A percentile compares a stretch with the other conserved stretches of the same genome.
Evolutionary conservation across 192 early-diverging fungal species (phyloP).

Genomic region (Geosiphon pyriformis): DNA sequence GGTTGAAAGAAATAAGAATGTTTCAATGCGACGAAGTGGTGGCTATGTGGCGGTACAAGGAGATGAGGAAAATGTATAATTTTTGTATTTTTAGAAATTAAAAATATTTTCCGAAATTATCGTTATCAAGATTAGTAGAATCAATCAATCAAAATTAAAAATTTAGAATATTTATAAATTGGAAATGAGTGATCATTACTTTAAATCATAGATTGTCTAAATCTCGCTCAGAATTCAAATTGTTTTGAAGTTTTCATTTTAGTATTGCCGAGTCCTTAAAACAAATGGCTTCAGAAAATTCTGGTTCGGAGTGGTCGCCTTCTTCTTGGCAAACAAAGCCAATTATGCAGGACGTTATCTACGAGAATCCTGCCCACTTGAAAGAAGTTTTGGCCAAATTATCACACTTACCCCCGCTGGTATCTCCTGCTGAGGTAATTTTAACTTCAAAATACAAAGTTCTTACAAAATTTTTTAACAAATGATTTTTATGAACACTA

Average conservation of each 20-base stretch:
- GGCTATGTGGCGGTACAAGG: constrained; percentile 13
- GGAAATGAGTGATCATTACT: no score
- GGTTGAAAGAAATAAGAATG: constrained; percentile 12
- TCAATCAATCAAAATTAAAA: no score
- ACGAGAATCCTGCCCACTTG: constrained; percentile 69
- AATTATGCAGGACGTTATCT: constrained; percentile 84
- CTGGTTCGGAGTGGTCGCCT: constrained; percentile 50
- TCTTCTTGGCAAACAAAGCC: constrained; percentile 69
- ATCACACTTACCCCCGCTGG: constrained; percentile 79
- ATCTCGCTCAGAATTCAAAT: no score
- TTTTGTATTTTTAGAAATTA: no score
- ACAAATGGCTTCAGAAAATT: not conserved
- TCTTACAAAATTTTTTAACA: not conserved
- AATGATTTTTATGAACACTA: constrained; percentile 24
- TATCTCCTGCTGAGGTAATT: constrained; percentile 75
- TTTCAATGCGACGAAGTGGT: not conserved
- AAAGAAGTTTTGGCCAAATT: constrained; percentile 70
- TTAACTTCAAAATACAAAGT: not conserved
- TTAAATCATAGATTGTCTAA: no score
- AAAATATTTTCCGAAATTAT: no score
- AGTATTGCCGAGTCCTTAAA: not conserved
- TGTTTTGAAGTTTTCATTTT: not conserved
- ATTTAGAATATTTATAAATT: no score
- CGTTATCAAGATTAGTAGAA: no score
- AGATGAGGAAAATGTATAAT: constrained; percentile 16